phyloP scores from a whole-genome alignment of 2,329 filamentous ascomycete genomes.

The Simplicillium sp. region DNA sequence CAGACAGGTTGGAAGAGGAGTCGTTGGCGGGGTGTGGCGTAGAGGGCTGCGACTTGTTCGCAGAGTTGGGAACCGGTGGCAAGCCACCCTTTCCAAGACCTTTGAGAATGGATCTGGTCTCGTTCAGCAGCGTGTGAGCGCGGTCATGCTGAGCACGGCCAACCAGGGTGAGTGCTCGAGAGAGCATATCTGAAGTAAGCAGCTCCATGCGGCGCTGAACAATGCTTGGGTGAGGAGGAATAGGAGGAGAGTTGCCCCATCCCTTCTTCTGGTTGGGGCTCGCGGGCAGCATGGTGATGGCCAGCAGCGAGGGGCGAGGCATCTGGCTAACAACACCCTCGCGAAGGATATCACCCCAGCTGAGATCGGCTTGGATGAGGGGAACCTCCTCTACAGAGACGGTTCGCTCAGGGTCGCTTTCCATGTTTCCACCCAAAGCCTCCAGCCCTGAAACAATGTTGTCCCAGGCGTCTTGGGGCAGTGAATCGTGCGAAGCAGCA shows the following conservation, averaged over 20 bases:
- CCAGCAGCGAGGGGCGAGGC: slow-evolving; percentile 79
- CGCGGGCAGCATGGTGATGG: slow-evolving; percentile 89
- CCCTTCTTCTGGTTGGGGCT: slow-evolving; percentile 53
- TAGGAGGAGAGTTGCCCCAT: slow-evolving; percentile 62
- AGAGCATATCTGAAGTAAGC: slow-evolving; percentile 95
- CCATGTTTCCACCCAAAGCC: slow-evolving; percentile 78
- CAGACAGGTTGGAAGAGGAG: slow-evolving; percentile 29
- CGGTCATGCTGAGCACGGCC: slow-evolving; percentile 88
- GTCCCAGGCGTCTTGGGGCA: slow-evolving; percentile 94
- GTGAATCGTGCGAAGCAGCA: slow-evolving; percentile 68
- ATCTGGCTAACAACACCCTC: slow-evolving; percentile 81
- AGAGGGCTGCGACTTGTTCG: slow-evolving; percentile 30
- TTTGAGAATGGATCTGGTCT: slow-evolving; percentile 91
- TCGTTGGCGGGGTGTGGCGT: slow-evolving; percentile 39
- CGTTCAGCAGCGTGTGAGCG: slow-evolving; percentile 81
- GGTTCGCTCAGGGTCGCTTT: slow-evolving; percentile 74
- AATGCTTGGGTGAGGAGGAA: slow-evolving; percentile 88
- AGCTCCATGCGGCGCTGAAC: slow-evolving; percentile 97
- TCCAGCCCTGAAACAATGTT: slow-evolving; percentile 93
- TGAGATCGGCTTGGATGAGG: slow-evolving; percentile 87
- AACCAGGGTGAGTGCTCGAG: slow-evolving; percentile 80
- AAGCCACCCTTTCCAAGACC: slow-evolving; percentile 91
- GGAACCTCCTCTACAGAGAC: slow-evolving; percentile 90
- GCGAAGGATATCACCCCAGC: slow-evolving; percentile 85
- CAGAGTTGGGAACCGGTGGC: slow-evolving; percentile 62